These are phyloP conservation scores for Penicillium freii DNA, from an alignment of 2,329 filamentous ascomycete species.

Conservation along the genomic window DNA sequence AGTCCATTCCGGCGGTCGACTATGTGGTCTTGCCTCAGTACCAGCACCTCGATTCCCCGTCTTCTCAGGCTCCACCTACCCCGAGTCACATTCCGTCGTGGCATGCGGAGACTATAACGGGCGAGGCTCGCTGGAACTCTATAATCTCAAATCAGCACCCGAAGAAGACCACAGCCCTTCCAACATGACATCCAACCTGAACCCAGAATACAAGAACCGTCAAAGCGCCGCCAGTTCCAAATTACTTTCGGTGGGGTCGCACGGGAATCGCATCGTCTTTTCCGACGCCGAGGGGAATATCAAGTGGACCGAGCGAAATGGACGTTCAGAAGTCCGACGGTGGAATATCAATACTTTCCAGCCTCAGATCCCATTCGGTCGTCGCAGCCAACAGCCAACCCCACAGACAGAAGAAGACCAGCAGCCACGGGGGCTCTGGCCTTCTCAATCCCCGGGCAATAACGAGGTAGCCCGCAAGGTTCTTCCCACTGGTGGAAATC, in stretches of 20 bases:
- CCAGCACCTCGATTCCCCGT: slow-evolving; percentile 55
- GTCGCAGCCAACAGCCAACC: slow-evolving; percentile 11
- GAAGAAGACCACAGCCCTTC: slow-evolving; percentile 29
- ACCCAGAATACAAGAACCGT: slow-evolving; percentile 65
- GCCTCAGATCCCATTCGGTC: slow-evolving; percentile 16
- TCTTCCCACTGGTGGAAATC: slow-evolving; percentile 55
- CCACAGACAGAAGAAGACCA: slow-evolving; percentile 20
- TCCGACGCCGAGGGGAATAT: slow-evolving; percentile 80
- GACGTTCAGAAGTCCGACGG: slow-evolving; percentile 54
- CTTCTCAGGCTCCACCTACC: slow-evolving; percentile 40
- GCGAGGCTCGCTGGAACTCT: slow-evolving; percentile 87
- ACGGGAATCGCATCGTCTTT: slow-evolving; percentile 78
- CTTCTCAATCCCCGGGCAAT: slow-evolving; percentile 45
- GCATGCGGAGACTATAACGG: slow-evolving; percentile 89
- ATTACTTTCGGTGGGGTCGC: slow-evolving; percentile 74
- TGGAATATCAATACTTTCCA: slow-evolving; percentile 56
- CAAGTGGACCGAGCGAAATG: slow-evolving; percentile 90
- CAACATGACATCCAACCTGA: slow-evolving; percentile 28
- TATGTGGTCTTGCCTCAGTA: slow-evolving; percentile 70
- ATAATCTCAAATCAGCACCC: slow-evolving; percentile 45
- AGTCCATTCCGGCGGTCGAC: slow-evolving; percentile 76
- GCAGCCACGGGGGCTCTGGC: slow-evolving; percentile 57
- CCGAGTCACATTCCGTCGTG: slow-evolving; percentile 65
- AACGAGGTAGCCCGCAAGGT: slow-evolving; percentile 78
- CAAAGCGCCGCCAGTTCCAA: slow-evolving; percentile 80